phyloP scores from a whole-genome alignment of 768 basidiomycete species.

The Lyophyllum atratum region DNA sequence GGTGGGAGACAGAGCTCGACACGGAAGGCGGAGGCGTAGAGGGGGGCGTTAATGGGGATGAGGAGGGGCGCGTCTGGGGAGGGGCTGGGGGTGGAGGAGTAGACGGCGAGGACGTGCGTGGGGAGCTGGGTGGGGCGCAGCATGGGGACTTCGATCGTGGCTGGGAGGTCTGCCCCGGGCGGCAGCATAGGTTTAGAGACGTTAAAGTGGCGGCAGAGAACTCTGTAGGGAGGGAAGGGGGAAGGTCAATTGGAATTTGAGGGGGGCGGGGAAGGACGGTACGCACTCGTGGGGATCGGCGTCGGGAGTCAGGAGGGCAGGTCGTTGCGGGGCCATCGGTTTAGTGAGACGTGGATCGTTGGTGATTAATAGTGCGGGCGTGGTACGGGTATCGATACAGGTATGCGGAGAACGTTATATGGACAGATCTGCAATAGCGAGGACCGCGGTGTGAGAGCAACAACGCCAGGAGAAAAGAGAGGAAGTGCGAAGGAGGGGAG shows the following conservation, averaged over 20 bases:
- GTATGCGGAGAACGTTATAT: not conserved
- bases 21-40: conserved; percentile 43
- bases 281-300: conserved; percentile 37
- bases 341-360: too few species aligned
- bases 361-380: not conserved
- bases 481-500: not conserved
- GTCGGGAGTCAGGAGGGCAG: conserved; percentile 31
- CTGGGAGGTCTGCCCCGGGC: conserved; percentile 30
- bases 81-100: conserved; percentile 28
- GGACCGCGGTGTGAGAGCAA: not conserved
- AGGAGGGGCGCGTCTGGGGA: conserved; percentile 36
- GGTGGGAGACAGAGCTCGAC: conserved; percentile 36
- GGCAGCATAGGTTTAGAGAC: conserved; percentile 25
- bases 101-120: conserved; percentile 58
- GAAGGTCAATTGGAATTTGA: conserved; percentile 1
- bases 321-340: conserved; percentile 31
- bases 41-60: conserved; percentile 52
- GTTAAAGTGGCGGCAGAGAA: conserved; percentile 47
- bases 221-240: conserved; percentile 25
- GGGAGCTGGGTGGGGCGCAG: conserved; percentile 41
- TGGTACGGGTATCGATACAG: not conserved
- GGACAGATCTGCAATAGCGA: not conserved
- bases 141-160: conserved; percentile 50
- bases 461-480: not conserved
- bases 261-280: not conserved